Base-by-base conservation (phyloP, 305 asterid genomes). In the Fraxinus greggii region DNA sequence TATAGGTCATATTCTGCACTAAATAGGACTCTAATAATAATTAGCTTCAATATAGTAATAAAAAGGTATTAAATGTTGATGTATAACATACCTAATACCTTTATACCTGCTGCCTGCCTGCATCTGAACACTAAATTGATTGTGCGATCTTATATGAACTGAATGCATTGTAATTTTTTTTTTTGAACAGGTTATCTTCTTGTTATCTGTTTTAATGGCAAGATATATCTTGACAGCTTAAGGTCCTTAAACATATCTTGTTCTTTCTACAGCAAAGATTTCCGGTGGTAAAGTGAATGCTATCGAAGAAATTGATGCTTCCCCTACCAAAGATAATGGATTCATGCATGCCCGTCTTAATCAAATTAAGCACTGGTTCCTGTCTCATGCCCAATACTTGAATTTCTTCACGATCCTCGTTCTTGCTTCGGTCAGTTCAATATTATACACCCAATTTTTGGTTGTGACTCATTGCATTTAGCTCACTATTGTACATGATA, bases 351-450 rank as follows among this genome's bases (percentile, higher is more conserved):
- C 87, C 75, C 88, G 84, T 36, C 89, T 92, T 35, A 84, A 78
- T 86, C 86, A 86, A 85, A 81, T 90, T 19, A 92, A 94, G 85
- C 88, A 89, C 78, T 92, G 98, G 97, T 90, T 94, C 83, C 83
- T 92, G 79, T 94, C 94, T 4, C 97, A 92, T 80, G 93, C 97
- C 48, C 98, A 92, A 76, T 92, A 87, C 83, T 80, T 94, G 87
- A 94, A 93, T 85, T 92, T 94, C 86, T 81, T 87, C 90, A 92
- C 97, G 24, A 90, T 94, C 89, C 82, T 94, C 75, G 78, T 92
- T 86, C 97, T 93, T 81, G 97, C 98, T 87, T 93, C 97, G 85
- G 98, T 93, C 83, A 87, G 96, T 90, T 78, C 42, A 48, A 74
- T 19, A 33, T 2, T 15, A 36, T 48, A 74, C 28, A 13, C 33